Percentiles rank a stretch among this genome's conserved stretches.
phyloP scores from a whole-genome alignment of 1,284 basidiomycete species.

The Rhodotorula sp. region DNA sequence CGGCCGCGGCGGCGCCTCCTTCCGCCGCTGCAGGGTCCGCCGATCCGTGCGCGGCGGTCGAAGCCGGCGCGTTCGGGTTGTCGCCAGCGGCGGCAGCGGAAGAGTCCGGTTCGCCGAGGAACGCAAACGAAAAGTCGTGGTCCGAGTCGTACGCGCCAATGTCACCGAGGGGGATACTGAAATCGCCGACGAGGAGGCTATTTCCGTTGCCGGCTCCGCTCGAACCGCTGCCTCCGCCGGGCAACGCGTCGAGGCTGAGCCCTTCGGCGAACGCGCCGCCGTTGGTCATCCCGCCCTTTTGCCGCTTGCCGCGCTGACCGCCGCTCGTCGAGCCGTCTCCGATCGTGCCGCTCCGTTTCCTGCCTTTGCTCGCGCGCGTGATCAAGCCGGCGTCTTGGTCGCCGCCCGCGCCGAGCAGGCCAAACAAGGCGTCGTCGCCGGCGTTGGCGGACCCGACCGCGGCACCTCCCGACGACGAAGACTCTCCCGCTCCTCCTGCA shows the following conservation, averaged over 20 bases:
- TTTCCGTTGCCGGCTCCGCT: neutral
- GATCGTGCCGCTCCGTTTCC: neutral
- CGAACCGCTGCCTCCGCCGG: neutral
- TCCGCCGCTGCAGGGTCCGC: neutral
- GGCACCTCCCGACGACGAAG: neutral
- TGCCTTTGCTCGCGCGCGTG: neutral
- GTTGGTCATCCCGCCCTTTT: neutral
- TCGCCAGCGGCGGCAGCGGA: neutral
- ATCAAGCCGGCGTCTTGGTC: neutral
- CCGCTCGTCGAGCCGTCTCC: neutral
- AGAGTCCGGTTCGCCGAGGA: slow-evolving; percentile 11
- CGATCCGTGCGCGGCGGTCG: neutral
- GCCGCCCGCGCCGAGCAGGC: neutral
- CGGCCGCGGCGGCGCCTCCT: neutral
- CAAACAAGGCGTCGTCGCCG: neutral
- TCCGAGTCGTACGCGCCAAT: slow-evolving; percentile 15
- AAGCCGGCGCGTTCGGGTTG: neutral
- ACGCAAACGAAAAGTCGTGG: slow-evolving; percentile 15
- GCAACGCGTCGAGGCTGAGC: neutral
- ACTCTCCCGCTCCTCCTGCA: neutral
- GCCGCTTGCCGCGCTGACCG: neutral
- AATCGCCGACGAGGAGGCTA: slow-evolving; percentile 7
- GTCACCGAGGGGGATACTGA: slow-evolving; percentile 20
- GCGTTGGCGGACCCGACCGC: neutral
- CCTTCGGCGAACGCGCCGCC: neutral